Base-by-base conservation (phyloP, 2,329 filamentous ascomycete species). In the Ascochyta clinopodiicola region DNA sequence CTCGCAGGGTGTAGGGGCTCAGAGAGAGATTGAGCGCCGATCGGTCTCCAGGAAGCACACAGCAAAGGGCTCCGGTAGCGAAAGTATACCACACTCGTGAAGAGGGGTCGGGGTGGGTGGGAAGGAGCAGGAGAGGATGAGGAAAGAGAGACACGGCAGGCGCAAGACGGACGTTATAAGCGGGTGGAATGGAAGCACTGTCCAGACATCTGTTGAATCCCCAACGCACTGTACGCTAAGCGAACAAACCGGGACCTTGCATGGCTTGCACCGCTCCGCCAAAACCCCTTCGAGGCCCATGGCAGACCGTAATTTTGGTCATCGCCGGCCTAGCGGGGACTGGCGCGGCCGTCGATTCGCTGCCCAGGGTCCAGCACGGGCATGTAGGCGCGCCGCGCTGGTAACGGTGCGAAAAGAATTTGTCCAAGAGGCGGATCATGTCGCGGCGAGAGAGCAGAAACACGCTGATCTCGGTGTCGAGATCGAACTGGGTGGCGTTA, bases 171-270 rank as follows among this genome's bases (percentile, higher is more conserved):
- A 64, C 61, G 63, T 61, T 64, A 64, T 64, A 66, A 61, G 22
- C 22, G 62, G 60, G 63, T 64, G 67, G 69, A 67, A 62, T 62
- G 60, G 56, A 57, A 61, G 59, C 53, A 54, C 53, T 51, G 52
- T 63, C 36, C 36, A 38, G 36, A 24, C 17, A 38, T 24, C 56
- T 64, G 65, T 66, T 66, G 63, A 68, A 62, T 56, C 60, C 62
- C 66, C 63, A 66, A 63, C 60, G 62, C 56, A 57, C 49, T 64
- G 55, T 51, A 46, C 57, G 57, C 57, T 67, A 71, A 67, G 67
- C 68, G 68, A 70, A 62, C 56, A 56, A 63, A 55, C 60, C 65
- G 68, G 70, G 67, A 70, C 69, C 70, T 69, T 73, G 72, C 69
- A 71, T 64, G 29, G 29, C 29, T n/a, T 35, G 32, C 32, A 35